Base-by-base conservation (phyloP, 23 red algal species). In the Gracilariopsis chorda region DNA sequence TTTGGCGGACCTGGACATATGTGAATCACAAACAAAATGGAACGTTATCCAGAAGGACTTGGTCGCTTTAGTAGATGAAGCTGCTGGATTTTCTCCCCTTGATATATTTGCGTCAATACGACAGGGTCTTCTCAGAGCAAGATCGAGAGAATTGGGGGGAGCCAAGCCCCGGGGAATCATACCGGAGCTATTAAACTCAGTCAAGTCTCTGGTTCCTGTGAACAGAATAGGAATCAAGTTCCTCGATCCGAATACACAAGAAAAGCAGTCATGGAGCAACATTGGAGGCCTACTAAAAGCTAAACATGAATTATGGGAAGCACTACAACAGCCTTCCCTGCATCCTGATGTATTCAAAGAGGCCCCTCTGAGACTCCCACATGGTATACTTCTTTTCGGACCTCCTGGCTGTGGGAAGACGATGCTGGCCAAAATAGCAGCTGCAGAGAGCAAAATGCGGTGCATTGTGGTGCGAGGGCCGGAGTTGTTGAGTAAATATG, bases 331-430 rank as follows among this genome's bases (percentile, higher is more conserved):
- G 39, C 96, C 96, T 33, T 45, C 88, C 30, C 95, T 78, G n/a
- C 80, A 94, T 44, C 78, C 93, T 44, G 93, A 95, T 52, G 57
- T 98, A 39, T 98, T 92, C 56, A 36, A 13, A 37, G 44, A 94
- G 60, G 94, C 87, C 40, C 93, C 93, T 7, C 95, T 98, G 19
- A 91, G 94, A 60, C 96, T 94, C 40, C 96, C 96, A 23, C 89
- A 94, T 59, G 95, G 95, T 1, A 89, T 98, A 65, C 83, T 98
- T 23, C 59, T 98, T 58, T 92, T 93, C 46, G 95, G 95, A 8
- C 95, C 95, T 7, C 95, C 95, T 2, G 95, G 95, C 34, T 94
- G 91, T 4, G 95, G 95, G 32, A 98, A 98, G 75, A 98, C 95
- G 30, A 70, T 98, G 58, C 55, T 94, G 20, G 95, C 95, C 24